These are phyloP conservation scores for Salmacisia buchloeana DNA, from an alignment of 1,284 basidiomycete species.

Conservation along the genomic window DNA sequence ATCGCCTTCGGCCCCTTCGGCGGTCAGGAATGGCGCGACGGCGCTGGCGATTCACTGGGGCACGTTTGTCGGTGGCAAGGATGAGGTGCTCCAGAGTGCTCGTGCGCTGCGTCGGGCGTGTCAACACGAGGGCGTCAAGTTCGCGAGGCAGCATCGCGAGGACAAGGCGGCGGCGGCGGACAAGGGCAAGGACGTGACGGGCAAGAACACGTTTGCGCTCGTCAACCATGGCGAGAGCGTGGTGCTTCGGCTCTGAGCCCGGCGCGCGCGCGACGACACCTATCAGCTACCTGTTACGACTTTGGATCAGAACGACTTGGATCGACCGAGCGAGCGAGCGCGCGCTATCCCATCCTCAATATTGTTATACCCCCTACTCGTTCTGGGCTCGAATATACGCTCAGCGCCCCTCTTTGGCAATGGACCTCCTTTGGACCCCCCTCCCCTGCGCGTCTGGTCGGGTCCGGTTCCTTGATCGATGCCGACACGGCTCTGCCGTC, in stretches of 20 bases:
- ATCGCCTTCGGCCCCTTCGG: neutral
- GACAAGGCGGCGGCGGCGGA: constrained; percentile 3
- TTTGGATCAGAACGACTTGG: too few species aligned
- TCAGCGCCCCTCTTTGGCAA: too few species aligned
- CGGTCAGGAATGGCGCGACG: neutral
- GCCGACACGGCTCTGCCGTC: too few species aligned
- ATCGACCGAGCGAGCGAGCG: too few species aligned
- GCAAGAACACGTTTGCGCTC: constrained; percentile 12
- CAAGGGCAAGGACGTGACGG: neutral
- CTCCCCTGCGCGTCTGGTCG: too few species aligned
- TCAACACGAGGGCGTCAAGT: neutral
- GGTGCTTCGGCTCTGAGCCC: neutral
- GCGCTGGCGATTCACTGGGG: constrained; percentile 36
- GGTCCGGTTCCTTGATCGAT: too few species aligned
- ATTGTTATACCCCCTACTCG: too few species aligned
- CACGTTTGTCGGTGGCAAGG: constrained; percentile 22
- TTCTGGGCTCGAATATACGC: too few species aligned
- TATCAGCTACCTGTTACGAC: too few species aligned
- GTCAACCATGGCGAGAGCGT: constrained; percentile 20
- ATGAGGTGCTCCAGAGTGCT: constrained; percentile 13
- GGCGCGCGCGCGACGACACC: too few species aligned
- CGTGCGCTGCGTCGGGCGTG: neutral
- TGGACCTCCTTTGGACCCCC: too few species aligned
- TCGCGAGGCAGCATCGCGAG: constrained; percentile 8
- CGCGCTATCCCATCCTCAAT: too few species aligned